Evolutionary conservation across 768 basidiomycete genomes (phyloP).

Genomic region (Omphalotus guepiniiformis): DNA sequence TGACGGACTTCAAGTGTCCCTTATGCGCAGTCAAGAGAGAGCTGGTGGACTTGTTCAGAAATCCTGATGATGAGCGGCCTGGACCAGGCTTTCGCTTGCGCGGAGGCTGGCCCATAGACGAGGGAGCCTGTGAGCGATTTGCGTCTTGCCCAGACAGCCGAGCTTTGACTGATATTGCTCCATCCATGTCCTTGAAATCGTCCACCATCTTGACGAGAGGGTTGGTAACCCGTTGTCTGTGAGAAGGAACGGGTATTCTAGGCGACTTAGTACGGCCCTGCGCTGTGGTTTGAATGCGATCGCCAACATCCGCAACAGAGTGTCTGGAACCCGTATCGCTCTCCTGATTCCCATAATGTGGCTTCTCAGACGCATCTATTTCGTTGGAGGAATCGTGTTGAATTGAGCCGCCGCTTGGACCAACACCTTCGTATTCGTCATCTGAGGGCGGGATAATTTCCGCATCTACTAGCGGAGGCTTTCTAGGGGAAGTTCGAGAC

Average conservation of each 20-base stretch:
- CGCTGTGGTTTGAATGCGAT: neutral
- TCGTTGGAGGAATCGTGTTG: too few species aligned
- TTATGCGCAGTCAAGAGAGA: constrained; percentile 53
- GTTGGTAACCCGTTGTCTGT: constrained; percentile 46
- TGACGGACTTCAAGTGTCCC: constrained; percentile 47
- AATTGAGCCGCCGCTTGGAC: too few species aligned
- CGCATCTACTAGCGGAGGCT: too few species aligned
- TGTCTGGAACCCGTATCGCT: too few species aligned
- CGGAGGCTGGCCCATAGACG: constrained; percentile 11
- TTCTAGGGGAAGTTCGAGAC: too few species aligned
- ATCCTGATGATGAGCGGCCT: constrained; percentile 44
- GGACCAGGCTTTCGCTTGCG: constrained; percentile 40
- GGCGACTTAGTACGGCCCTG: neutral
- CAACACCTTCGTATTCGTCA: too few species aligned
- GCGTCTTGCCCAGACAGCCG: constrained; percentile 22
- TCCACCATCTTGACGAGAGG: constrained; percentile 54
- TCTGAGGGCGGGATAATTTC: too few species aligned
- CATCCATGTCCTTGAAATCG: constrained; percentile 32
- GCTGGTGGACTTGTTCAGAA: constrained; percentile 36
- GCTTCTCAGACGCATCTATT: too few species aligned
- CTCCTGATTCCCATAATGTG: too few species aligned
- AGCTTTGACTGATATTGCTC: constrained; percentile 48
- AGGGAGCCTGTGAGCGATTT: neutral
- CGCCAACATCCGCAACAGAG: too few species aligned
- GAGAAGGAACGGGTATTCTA: constrained; percentile 27